These are phyloP conservation scores for Crithidia acanthocephali DNA, from an alignment of 208 protist species.

Conservation along the genomic window DNA sequence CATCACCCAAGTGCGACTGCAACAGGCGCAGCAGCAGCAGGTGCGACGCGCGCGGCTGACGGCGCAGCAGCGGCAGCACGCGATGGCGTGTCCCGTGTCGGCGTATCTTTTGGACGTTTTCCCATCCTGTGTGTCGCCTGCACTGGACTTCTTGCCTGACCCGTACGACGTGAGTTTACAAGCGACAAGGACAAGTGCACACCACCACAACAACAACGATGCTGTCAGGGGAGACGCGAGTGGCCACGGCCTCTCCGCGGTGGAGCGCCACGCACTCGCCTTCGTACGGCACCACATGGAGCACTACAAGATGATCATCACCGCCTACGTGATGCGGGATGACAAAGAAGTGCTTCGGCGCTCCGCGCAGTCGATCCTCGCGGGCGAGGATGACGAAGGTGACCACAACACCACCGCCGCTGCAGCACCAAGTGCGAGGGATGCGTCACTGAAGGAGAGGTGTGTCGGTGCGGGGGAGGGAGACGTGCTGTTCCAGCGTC, in stretches of 20 bases:
- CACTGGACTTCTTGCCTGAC: neutral
- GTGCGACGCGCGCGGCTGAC: neutral
- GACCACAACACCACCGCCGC: neutral
- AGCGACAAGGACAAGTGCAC: neutral
- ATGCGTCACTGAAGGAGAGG: too few species aligned
- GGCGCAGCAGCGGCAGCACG: constrained; percentile 24
- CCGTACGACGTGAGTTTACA: neutral
- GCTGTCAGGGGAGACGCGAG: neutral
- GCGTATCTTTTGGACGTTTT: constrained; percentile 3
- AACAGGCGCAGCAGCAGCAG: constrained; percentile 28
- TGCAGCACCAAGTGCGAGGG: neutral
- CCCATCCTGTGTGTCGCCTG: neutral
- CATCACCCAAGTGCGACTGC: constrained; percentile 50
- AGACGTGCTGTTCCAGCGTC: constrained; percentile 9
- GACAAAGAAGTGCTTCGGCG: constrained; percentile 57
- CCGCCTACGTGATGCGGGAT: constrained; percentile 63
- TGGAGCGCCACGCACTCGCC: constrained; percentile 50
- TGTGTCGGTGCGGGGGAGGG: too few species aligned
- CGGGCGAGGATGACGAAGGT: neutral
- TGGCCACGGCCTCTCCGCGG: constrained; percentile 20
- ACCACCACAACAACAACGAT: too few species aligned
- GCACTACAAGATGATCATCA: constrained; percentile 48
- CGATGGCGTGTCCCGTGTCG: constrained; percentile 4
- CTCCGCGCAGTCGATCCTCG: constrained; percentile 55
- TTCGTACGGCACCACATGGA: constrained; percentile 49